Evolutionary conservation across 805 yeast genomes (phyloP).

Genomic region (Ogataea methylovora): DNA sequence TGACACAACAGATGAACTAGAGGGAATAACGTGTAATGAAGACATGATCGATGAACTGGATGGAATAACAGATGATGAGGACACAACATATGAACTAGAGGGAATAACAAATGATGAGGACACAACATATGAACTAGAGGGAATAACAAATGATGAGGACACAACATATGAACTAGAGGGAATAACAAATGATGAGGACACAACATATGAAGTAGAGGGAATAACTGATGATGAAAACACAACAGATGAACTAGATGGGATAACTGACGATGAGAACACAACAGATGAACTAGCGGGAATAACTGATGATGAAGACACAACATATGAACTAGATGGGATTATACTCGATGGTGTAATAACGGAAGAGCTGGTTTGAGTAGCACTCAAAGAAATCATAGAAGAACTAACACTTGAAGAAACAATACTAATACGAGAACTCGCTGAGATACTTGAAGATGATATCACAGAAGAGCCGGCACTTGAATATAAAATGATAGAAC

Average conservation of each 20-base stretch:
- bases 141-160: not conserved
- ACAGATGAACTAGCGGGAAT: not conserved
- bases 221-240: not conserved
- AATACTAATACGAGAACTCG: too few relatives aligned
- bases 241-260: not conserved
- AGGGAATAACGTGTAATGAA: not conserved
- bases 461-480: too few relatives aligned
- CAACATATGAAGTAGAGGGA: not conserved
- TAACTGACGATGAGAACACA: not conserved
- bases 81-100: too few relatives aligned
- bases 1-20: not conserved
- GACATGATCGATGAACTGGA: not conserved
- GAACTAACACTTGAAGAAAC: too few relatives aligned
- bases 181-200: not conserved
- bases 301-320: not conserved
- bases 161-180: not conserved
- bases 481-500: too few relatives aligned
- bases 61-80: not conserved
- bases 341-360: too few relatives aligned
- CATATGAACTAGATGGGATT: not conserved
- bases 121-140: too few relatives aligned
- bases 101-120: not conserved
- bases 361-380: too few relatives aligned
- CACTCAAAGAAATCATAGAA: too few relatives aligned
- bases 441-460: too few relatives aligned